A percentile compares a stretch with the other conserved stretches of the same genome.
Evolutionary conservation across 345 rosid genomes (phyloP).

Genomic region (Populus deltoides): DNA sequence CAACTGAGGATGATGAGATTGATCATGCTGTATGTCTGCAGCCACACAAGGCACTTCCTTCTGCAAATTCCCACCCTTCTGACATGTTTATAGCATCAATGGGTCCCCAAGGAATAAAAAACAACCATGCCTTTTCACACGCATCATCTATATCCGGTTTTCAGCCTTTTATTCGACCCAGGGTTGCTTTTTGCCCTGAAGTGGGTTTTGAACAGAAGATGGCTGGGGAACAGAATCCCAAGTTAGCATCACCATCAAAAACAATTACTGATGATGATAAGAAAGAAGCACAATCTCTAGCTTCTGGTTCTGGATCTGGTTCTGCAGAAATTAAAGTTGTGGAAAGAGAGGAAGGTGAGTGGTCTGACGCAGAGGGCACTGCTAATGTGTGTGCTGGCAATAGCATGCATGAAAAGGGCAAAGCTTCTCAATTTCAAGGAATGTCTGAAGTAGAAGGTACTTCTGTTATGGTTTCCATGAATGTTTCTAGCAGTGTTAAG

Average conservation of each 20-base stretch:
- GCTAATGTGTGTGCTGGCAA: conserved; percentile 29
- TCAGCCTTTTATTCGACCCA: conserved; percentile 80
- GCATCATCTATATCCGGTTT: conserved; percentile 79
- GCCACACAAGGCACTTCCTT: conserved; percentile 60
- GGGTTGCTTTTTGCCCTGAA: conserved; percentile 32
- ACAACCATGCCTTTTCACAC: conserved; percentile 65
- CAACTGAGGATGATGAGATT: conserved; percentile 63
- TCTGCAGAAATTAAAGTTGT: conserved; percentile 31
- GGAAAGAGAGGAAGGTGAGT: conserved; percentile 99
- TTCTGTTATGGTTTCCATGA: conserved; percentile 21
- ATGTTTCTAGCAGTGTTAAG: conserved; percentile 22
- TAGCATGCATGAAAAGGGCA: conserved; percentile 33
- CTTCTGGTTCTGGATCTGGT: conserved; percentile 34
- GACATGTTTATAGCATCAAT: conserved; percentile 49
- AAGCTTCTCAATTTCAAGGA: conserved; percentile 35
- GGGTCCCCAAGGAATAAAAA: conserved; percentile 42
- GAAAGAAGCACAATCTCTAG: conserved; percentile 29
- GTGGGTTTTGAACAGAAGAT: conserved; percentile 39
- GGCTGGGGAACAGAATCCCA: conserved; percentile 30
- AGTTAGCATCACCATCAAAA: conserved; percentile 32
- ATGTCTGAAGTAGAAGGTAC: conserved; percentile 31
- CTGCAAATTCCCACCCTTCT: conserved; percentile 41
- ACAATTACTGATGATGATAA: conserved; percentile 32
- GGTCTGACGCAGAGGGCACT: conserved; percentile 69
- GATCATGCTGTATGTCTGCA: conserved; percentile 43